Base-by-base conservation (phyloP, 208 protist genomes). In the Leishmania aethiopica region DNA sequence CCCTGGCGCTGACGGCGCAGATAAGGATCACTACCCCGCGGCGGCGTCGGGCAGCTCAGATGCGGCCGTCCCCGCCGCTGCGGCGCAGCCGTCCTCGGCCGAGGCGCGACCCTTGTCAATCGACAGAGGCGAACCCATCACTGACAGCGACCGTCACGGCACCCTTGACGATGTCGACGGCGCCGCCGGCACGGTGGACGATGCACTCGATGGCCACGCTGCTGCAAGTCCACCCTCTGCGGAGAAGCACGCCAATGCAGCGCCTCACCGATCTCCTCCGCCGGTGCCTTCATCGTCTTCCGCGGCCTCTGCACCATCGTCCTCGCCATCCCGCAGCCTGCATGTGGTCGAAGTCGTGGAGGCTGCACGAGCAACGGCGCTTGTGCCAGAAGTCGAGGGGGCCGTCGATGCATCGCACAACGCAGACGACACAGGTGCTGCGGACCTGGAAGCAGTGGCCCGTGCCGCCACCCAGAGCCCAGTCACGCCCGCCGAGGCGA, bases 21-120 rank as follows among this genome's bases (percentile, higher is more conserved):
- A 49, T 42, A 15, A 32, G 17, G 40, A 3, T 2, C 67, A 49
- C 8, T 8, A 45, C 42, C 11, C 13, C 10, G 69, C 8, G 3
- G 69, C 55, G 42, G 69, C 45, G 69, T 51, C 69, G 25, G 19
- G 37, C 67, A 51, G 40, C 67, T n/a, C 40, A 47, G n/a, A 6
- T 15, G 67, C 42, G 0, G 67, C 40, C 28, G 11, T 35, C 28
- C 69, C 42, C 45, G 28, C 40, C 69, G 45, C 69, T 19, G 42
- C 45, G 10, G 37, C 40, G 32, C 69, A 15, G 45, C 69, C 42
- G 37, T 51, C 40, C 67, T 37, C 67, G 17, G 66, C n/a, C 25
- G n/a, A 60, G 47, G 22, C 17, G n/a, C 78, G 37, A 7, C 69
- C 67, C 25, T 32, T 77, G 37, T 77, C 78, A 6, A 82, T 82